phyloP scores from a whole-genome alignment of 192 early-diverging fungal genomes.

The Mortierella antarctica region DNA sequence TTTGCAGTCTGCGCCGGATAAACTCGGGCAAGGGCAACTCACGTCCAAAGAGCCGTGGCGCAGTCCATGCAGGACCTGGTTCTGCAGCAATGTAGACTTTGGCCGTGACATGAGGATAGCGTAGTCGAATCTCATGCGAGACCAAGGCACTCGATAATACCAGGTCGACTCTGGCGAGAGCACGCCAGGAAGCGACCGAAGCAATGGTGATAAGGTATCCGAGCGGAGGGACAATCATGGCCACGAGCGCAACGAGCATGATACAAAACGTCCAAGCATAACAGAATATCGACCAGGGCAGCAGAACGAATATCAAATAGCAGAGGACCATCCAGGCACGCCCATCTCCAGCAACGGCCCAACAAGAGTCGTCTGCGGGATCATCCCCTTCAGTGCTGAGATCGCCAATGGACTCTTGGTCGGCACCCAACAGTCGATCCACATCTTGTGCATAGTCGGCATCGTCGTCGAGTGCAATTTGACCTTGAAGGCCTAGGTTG shows the following conservation, averaged over 20 bases:
- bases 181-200: conserved; percentile 35
- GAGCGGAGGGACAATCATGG: conserved; percentile 38
- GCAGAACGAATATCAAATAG: conserved; percentile 18
- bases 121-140: background rate
- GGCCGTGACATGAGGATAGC: conserved; percentile 13
- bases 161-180: conserved; percentile 27
- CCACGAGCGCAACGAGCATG: background rate
- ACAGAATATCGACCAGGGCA: conserved; percentile 46
- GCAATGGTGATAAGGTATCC: conserved; percentile 29
- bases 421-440: conserved; percentile 18
- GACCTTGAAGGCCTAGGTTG: conserved; percentile 17
- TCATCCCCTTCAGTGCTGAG: conserved; percentile 13
- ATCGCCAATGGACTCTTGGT: background rate
- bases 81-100: conserved; percentile 26
- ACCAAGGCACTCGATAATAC: conserved; percentile 24
- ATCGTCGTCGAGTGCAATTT: conserved; percentile 25
- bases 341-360: conserved; percentile 33
- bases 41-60: conserved; percentile 13
- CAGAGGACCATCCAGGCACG: conserved; percentile 19
- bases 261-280: conserved; percentile 23
- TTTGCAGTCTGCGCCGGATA: background rate
- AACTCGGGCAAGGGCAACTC: conserved; percentile 26
- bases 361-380: conserved; percentile 5
- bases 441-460: conserved; percentile 13
- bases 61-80: conserved; percentile 27